A percentile compares a stretch with the other conserved stretches of the same genome.
These are phyloP conservation scores for Leccinum griseonigrum DNA, from an alignment of 1,284 basidiomycete genomes.

Conservation along the genomic window DNA sequence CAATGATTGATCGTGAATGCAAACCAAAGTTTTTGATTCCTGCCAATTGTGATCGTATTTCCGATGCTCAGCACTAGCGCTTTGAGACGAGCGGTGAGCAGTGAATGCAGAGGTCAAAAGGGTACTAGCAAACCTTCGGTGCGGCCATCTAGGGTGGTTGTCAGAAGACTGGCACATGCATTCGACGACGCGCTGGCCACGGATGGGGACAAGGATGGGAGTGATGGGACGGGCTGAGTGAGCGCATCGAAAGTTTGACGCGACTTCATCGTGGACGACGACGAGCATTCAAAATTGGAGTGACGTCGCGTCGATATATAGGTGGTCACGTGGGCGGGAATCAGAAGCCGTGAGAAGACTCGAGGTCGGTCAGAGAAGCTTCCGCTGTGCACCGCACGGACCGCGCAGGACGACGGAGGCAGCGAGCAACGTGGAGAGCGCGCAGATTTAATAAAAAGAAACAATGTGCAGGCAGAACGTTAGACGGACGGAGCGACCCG, in stretches of 20 bases:
- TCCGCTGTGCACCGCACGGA: slow-evolving; percentile 10
- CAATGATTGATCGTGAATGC: slow-evolving; percentile 7
- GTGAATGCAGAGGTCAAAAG: background rate
- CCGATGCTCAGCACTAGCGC: slow-evolving; percentile 59
- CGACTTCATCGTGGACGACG: slow-evolving; percentile 19
- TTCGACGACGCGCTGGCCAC: slow-evolving; percentile 19
- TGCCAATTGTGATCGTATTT: slow-evolving; percentile 63
- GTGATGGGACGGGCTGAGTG: slow-evolving; percentile 32
- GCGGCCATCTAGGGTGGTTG: slow-evolving; percentile 48
- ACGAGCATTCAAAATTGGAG: background rate
- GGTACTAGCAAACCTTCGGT: slow-evolving; percentile 51
- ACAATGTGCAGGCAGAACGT: slow-evolving; percentile 4
- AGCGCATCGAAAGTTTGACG: slow-evolving; percentile 17
- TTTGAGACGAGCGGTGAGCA: slow-evolving; percentile 26
- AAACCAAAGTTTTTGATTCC: slow-evolving; percentile 57
- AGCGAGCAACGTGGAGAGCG: slow-evolving; percentile 6
- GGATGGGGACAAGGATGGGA: slow-evolving; percentile 18
- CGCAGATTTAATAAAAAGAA: slow-evolving; percentile 5
- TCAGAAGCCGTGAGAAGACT: slow-evolving; percentile 1
- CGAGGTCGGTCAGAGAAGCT: background rate
- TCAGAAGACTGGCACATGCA: slow-evolving; percentile 71
- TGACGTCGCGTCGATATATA: slow-evolving; percentile 11
- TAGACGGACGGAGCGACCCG: background rate
- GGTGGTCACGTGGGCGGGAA: slow-evolving; percentile 22
- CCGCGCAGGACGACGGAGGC: slow-evolving; percentile 11